These are phyloP conservation scores for Chlorociboria aeruginascens DNA, from an alignment of 495 filamentous ascomycete genomes.

Conservation along the genomic window DNA sequence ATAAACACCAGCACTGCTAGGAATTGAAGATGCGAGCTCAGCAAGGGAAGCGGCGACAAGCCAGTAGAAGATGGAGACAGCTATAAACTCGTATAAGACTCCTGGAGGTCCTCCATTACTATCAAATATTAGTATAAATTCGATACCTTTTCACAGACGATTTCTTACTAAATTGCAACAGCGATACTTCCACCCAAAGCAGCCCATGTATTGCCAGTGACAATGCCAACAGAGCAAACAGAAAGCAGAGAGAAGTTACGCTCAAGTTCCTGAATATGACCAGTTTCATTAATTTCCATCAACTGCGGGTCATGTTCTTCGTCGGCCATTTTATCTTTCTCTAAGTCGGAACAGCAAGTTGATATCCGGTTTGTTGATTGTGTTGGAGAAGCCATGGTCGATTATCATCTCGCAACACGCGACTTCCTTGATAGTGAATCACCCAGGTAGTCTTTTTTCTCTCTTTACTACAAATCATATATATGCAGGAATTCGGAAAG, in stretches of 20 bases:
- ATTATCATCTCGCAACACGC: too few relatives aligned
- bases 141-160: background rate
- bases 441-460: too few relatives aligned
- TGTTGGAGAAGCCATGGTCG: too few relatives aligned
- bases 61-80: constrained; percentile 12
- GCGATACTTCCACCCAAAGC: constrained; percentile 41
- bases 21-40: constrained; percentile 67
- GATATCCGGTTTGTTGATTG: constrained; percentile 27
- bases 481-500: too few relatives aligned
- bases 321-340: constrained; percentile 5
- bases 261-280: constrained; percentile 42
- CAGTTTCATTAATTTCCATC: constrained; percentile 34
- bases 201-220: constrained; percentile 43
- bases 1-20: constrained; percentile 69
- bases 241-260: constrained; percentile 40
- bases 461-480: too few relatives aligned
- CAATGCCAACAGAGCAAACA: constrained; percentile 41
- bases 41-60: constrained; percentile 27
- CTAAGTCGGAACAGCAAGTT: background rate
- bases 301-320: background rate
- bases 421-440: too few relatives aligned
- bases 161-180: constrained; percentile 4
- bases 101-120: constrained; percentile 46
- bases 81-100: constrained; percentile 35
- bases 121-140: background rate